These are phyloP conservation scores for Oryza australiensis DNA, from an alignment of 176 grass and related monocot species.

Conservation along the genomic window DNA sequence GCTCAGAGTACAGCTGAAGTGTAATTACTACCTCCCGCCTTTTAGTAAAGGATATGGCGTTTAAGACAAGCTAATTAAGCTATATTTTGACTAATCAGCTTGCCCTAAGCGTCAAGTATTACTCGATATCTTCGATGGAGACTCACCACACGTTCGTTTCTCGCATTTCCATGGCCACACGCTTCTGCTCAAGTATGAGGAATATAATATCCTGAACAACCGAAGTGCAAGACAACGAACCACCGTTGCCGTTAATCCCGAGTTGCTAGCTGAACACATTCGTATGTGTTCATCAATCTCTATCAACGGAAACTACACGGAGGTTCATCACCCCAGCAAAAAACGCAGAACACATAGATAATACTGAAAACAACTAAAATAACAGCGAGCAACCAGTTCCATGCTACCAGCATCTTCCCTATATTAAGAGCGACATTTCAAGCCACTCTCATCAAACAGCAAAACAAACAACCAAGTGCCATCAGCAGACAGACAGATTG, in stretches of 20 bases:
- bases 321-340: background rate
- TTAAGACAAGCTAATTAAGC: no score
- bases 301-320: no score
- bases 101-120: background rate
- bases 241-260: constrained; percentile 1
- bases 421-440: constrained; percentile 5
- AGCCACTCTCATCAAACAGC: background rate
- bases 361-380: background rate
- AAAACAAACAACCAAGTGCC: background rate
- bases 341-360: background rate
- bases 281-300: background rate
- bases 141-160: background rate
- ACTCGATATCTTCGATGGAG: background rate
- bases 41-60: no score
- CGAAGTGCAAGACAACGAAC: background rate
- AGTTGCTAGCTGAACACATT: background rate
- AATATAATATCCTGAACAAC: background rate
- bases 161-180: background rate
- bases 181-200: background rate
- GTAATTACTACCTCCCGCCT: no score
- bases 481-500: background rate
- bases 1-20: background rate
- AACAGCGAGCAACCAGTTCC: background rate
- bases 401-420: background rate
- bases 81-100: no score